Percentiles rank a stretch among this genome's conserved stretches.
Evolutionary conservation across 2,329 filamentous ascomycete species (phyloP).

Genomic region (Tolypocladium ophioglossoides): DNA sequence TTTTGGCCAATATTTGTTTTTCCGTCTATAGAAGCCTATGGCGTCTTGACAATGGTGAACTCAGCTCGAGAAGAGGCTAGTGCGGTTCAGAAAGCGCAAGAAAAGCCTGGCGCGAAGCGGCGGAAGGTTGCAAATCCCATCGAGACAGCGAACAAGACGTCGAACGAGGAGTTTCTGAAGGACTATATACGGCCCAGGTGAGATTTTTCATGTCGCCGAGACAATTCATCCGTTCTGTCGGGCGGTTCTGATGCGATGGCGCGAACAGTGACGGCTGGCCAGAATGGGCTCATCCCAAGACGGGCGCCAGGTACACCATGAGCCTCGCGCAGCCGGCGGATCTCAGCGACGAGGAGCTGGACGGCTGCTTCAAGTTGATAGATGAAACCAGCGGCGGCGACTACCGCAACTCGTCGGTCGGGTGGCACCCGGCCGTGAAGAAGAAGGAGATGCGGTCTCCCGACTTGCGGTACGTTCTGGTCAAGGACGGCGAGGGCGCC

Average conservation of each 20-base stretch:
- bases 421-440: slow-evolving; percentile 56
- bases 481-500: slow-evolving; percentile 24
- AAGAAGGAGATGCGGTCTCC: slow-evolving; percentile 55
- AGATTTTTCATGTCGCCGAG: slow-evolving; percentile 3
- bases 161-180: slow-evolving; percentile 35
- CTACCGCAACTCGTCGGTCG: slow-evolving; percentile 50
- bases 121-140: slow-evolving; percentile 23
- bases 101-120: background rate
- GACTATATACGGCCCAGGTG: slow-evolving; percentile 38
- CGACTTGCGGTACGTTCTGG: slow-evolving; percentile 59
- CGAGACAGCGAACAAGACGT: slow-evolving; percentile 35
- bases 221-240: background rate
- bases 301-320: slow-evolving; percentile 29
- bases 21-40: background rate
- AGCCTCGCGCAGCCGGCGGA: slow-evolving; percentile 27
- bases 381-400: slow-evolving; percentile 51
- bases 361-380: slow-evolving; percentile 45
- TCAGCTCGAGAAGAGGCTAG: background rate
- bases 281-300: slow-evolving; percentile 41
- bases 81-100: background rate
- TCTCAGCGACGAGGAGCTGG: slow-evolving; percentile 34
- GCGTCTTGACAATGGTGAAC: background rate
- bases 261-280: slow-evolving; percentile 14
- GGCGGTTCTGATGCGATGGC: background rate
- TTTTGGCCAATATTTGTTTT: background rate